A percentile compares a stretch with the other conserved stretches of the same genome.
Conservation (phyloP, 106 monocot species). For the Dioscorea zingiberensis region DNA sequence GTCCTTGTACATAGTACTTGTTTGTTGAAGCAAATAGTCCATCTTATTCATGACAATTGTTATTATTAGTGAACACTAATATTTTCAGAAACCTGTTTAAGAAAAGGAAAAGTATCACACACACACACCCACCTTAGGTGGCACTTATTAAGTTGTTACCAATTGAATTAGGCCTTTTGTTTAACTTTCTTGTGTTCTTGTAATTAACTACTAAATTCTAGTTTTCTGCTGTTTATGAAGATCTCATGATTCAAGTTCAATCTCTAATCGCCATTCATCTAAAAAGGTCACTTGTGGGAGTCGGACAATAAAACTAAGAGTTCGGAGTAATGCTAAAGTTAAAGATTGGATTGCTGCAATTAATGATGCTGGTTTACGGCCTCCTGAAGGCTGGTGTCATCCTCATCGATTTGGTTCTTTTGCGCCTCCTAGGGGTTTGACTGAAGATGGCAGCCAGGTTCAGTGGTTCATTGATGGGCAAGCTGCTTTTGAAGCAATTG, state of each 20-base stretch:
- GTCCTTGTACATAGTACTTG: too few relatives aligned
- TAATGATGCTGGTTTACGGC: constrained; percentile 84
- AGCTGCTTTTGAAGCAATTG: constrained; percentile 93
- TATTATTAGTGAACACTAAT: too few relatives aligned
- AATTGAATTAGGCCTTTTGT: too few relatives aligned
- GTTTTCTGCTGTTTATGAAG: constrained; percentile 15
- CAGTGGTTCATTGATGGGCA: constrained; percentile 96
- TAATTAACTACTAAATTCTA: neutral
- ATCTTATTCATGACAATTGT: too few relatives aligned
- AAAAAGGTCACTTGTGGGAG: constrained; percentile 80
- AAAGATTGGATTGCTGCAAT: constrained; percentile 96
- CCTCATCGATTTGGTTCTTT: constrained; percentile 93
- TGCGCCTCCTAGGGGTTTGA: constrained; percentile 87
- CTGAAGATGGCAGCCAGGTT: constrained; percentile 77
- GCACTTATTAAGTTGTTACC: too few relatives aligned
- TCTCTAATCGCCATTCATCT: constrained; percentile 27
- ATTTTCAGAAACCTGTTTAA: too few relatives aligned
- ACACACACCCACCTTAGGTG: too few relatives aligned
- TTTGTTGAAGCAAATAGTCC: too few relatives aligned
- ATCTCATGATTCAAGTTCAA: constrained; percentile 18
- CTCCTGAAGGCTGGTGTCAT: constrained; percentile 91
- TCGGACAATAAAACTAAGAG: constrained; percentile 65
- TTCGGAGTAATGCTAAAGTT: constrained; percentile 55
- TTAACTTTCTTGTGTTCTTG: neutral
- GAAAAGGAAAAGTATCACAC: too few relatives aligned